Base-by-base conservation (phyloP, 805 yeast genomes). In the Yarrowia sp. region DNA sequence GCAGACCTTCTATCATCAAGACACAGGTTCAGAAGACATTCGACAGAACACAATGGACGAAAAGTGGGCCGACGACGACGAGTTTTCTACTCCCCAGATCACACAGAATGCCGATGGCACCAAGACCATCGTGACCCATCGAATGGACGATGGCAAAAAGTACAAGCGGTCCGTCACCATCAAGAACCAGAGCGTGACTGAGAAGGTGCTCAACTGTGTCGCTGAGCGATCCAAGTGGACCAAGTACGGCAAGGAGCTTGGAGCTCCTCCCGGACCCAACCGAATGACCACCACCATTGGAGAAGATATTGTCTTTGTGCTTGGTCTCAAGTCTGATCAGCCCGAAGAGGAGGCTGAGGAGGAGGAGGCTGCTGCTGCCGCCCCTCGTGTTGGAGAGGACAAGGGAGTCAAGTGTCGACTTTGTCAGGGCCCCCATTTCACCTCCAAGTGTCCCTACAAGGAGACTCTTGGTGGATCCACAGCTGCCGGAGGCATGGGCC, bases 371-470 rank as follows among this genome's bases (percentile, higher is more conserved):
- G 46, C 51, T 46, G 68, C 51, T 43, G 68, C 65, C 12, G 67
- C 51, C 38, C 62, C 66, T 58, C 78, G 79, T 67, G 80, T 79
- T 67, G 78, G 79, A 71, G 82, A 82, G 71, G 80, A 78, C 62
- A 75, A 77, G 63, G 81, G 76, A 73, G 78, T 76, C 72, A 81
- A 74, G 80, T 95, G 99, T 85, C 90, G 98, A 84, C 80, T 83
- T 64, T 95, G 99, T 88, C 89, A 89, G 67, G 97, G 97, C 74
- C 88, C 85, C 70, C 99, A 95, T 82, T 90, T 87, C 83, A 89
- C 98, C 44, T 80, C 91, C 76, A 87, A 88, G 80, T 95, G 99
- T 89, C 99, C 99, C 68, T 91, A 85, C 84, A 92, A 89, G 80
- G 96, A 88, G 72, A 89, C 95, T 40, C 81, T 93, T 75, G 90